Percentiles rank a stretch among this genome's conserved stretches.
Conservation (phyloP, 176 grass and related monocot genomes). For the Oryza meridionalis region DNA sequence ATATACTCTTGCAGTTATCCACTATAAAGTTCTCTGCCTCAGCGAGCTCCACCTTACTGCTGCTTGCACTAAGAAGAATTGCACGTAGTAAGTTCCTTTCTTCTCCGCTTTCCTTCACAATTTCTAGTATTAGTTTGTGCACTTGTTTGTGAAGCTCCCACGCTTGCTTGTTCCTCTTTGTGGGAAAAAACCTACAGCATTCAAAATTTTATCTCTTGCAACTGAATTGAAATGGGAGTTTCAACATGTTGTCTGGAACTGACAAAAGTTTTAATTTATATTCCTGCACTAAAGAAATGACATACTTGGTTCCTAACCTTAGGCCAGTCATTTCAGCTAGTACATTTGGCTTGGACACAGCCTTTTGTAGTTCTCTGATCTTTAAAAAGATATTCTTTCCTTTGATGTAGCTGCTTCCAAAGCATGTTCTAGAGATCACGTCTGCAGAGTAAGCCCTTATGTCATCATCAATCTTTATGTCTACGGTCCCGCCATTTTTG, state of each 20-base stretch:
- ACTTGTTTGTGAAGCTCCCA: conserved; percentile 87
- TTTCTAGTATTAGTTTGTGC: conserved; percentile 67
- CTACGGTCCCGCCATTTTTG: conserved; percentile 48
- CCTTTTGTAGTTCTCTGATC: conserved; percentile 80
- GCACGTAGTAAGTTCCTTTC: conserved; percentile 72
- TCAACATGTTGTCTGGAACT: background rate
- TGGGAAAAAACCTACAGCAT: conserved; percentile 60
- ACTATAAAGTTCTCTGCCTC: conserved; percentile 83
- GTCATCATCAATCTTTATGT: conserved; percentile 91
- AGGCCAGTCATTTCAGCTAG: conserved; percentile 87
- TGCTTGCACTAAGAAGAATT: conserved; percentile 73
- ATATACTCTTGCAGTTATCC: conserved; percentile 99
- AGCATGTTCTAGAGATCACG: conserved; percentile 89
- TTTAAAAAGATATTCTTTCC: conserved; percentile 90
- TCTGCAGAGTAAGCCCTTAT: conserved; percentile 88
- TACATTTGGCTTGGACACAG: conserved; percentile 77
- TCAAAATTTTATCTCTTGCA: conserved; percentile 12
- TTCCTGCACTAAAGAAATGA: background rate
- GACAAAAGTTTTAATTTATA: background rate
- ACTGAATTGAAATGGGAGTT: background rate
- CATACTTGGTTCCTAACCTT: conserved; percentile 51
- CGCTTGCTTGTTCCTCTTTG: conserved; percentile 59
- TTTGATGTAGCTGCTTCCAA: conserved; percentile 89
- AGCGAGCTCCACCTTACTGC: conserved; percentile 35
- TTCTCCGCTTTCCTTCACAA: conserved; percentile 63